Evolutionary conservation across 192 early-diverging fungal species (phyloP).

Genomic region (Podila horticola): DNA sequence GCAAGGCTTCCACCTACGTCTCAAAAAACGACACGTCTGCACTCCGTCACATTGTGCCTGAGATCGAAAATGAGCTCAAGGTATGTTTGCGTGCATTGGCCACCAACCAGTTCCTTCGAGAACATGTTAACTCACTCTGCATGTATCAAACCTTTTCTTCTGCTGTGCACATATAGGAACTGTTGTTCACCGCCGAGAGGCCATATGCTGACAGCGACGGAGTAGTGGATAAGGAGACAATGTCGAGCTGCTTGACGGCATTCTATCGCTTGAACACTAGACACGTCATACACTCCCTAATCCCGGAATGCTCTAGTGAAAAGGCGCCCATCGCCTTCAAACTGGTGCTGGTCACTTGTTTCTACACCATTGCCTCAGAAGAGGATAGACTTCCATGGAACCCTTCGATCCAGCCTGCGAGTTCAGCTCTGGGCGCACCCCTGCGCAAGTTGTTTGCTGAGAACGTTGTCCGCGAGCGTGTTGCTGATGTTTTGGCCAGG

Average conservation of each 20-base stretch:
- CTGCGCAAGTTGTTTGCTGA: slow-evolving; percentile 75
- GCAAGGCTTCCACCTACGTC: slow-evolving; percentile 77
- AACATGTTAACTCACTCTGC: background rate
- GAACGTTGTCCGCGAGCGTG: slow-evolving; percentile 51
- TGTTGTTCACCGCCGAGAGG: slow-evolving; percentile 69
- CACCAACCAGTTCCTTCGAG: background rate
- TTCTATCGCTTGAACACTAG: slow-evolving; percentile 83
- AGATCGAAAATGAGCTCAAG: slow-evolving; percentile 82
- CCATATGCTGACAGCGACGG: slow-evolving; percentile 62
- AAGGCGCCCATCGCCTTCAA: slow-evolving; percentile 81
- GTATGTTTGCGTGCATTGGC: slow-evolving; percentile 24
- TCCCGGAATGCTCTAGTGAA: slow-evolving; percentile 76
- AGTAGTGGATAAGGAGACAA: slow-evolving; percentile 81
- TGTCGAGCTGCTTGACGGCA: slow-evolving; percentile 79
- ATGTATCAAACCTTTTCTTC: background rate
- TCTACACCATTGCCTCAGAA: slow-evolving; percentile 77
- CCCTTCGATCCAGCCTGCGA: slow-evolving; percentile 64
- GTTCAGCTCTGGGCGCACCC: slow-evolving; percentile 68
- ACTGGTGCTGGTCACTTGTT: slow-evolving; percentile 81
- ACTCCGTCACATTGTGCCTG: slow-evolving; percentile 70
- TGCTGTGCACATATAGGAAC: slow-evolving; percentile 53
- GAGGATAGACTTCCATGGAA: slow-evolving; percentile 76
- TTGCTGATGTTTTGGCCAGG: slow-evolving; percentile 40
- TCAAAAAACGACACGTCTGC: slow-evolving; percentile 69
- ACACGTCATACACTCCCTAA: slow-evolving; percentile 74